Percentiles rank a stretch among this genome's conserved stretches.
These are phyloP conservation scores for Trichoderma semiorbis DNA, from an alignment of 2,329 filamentous ascomycete genomes.

Conservation along the genomic window DNA sequence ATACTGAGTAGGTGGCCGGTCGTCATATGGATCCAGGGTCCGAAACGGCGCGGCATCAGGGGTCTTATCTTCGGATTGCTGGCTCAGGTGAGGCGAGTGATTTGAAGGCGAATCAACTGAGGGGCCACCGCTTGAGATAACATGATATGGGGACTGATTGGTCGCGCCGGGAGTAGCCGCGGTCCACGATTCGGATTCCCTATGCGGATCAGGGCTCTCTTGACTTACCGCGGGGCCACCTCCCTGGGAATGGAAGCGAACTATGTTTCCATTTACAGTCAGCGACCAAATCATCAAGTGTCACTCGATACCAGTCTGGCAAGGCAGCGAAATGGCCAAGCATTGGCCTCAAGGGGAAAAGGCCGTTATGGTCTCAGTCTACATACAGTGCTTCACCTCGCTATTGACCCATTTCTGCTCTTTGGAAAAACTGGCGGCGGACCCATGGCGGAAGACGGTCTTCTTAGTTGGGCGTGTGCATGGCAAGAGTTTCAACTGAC, in stretches of 20 bases:
- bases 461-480: conserved; percentile 35
- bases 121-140: background rate
- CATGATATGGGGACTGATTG: background rate
- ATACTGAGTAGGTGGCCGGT: background rate
- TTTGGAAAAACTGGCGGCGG: conserved; percentile 31
- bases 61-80: background rate
- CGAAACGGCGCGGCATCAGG: background rate
- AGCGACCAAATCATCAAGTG: background rate
- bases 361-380: background rate
- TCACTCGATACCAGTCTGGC: background rate
- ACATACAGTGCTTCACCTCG: conserved; percentile 34
- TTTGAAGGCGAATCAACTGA: background rate
- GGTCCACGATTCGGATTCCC: background rate
- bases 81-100: background rate
- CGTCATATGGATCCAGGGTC: background rate
- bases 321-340: background rate
- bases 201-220: background rate
- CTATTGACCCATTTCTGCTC: conserved; percentile 38
- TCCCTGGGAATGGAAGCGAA: conserved; percentile 23
- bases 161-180: background rate
- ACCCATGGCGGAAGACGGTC: conserved; percentile 38
- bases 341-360: background rate
- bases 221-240: conserved; percentile 12
- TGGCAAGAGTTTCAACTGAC: conserved; percentile 31
- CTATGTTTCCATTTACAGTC: conserved; percentile 14